phyloP scores from a whole-genome alignment of 805 yeast species.

The Candida glaebosa region DNA sequence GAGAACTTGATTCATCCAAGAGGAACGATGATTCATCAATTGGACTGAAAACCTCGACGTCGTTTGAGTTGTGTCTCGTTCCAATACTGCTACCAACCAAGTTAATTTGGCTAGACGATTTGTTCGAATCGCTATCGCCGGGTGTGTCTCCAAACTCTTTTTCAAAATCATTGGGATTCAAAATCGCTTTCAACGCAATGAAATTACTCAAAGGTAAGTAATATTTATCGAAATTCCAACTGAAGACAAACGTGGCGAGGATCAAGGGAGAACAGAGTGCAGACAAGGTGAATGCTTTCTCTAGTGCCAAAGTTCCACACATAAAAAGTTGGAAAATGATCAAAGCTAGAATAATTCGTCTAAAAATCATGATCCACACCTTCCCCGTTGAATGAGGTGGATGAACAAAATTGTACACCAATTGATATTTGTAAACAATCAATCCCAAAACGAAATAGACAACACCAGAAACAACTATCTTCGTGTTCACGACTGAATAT shows the following conservation, averaged over 20 bases:
- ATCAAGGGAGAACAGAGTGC: conserved; percentile 48
- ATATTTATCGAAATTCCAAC: conserved; percentile 50
- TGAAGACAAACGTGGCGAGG: conserved; percentile 41
- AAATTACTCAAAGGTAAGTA: conserved; percentile 52
- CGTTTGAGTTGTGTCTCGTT: background rate
- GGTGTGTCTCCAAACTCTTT: conserved; percentile 36
- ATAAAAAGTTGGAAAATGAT: conserved; percentile 84
- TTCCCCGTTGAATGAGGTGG: conserved; percentile 96
- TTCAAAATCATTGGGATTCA: conserved; percentile 38
- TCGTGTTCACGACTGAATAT: conserved; percentile 86
- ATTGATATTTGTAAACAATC: conserved; percentile 85
- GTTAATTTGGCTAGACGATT: background rate
- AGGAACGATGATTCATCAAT: conserved; percentile 21
- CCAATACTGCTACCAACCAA: background rate
- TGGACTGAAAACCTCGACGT: conserved; percentile 7
- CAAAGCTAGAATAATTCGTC: conserved; percentile 79
- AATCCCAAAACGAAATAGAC: conserved; percentile 82
- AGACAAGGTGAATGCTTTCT: conserved; percentile 51
- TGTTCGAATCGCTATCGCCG: conserved; percentile 1
- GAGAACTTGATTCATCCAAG: conserved; percentile 8
- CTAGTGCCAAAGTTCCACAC: conserved; percentile 84
- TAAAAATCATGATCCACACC: conserved; percentile 88
- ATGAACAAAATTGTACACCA: conserved; percentile 86
- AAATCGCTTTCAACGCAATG: conserved; percentile 58
- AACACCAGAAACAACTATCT: conserved; percentile 79